Evolutionary conservation across 164 flowering plant genomes (phyloP), one percentile per base, ranked within the genome.

Genomic region (Cinnamomum micranthum): DNA sequence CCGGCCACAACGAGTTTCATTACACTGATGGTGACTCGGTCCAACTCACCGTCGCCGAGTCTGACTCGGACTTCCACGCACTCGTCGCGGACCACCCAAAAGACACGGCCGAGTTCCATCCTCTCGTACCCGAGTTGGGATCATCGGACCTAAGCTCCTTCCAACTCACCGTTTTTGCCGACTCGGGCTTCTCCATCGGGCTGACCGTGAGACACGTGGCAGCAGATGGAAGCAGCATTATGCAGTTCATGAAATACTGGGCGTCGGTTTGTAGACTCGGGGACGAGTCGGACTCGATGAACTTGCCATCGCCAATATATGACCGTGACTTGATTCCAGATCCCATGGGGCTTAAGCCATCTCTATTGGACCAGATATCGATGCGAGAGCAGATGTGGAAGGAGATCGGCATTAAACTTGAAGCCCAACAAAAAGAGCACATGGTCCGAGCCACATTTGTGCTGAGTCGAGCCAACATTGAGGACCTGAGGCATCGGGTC

Each of bases 21-120:
- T 84, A 72, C 81, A 10, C 14, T 28, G 73, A 75, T 2, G 84
- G 83, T 6, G 85, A 84, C 62, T 78, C 84, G 1, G 78, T 84
- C 60, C 22, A 73, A 0, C 35, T 88, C 2, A 76, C 77, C 15
- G 59, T 76, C 1, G 71, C 79, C 15, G 75, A 71, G 41, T 71
- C 71, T 2, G 66, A 71, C 28, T 13, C 31, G 6, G 72, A 77
- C 23, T 77, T 72, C 72, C 24, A 68, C 50, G 28, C 35, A 0
- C 55, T 73, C 20, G 23, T 41, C 7, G 17, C 47, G 10, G 19
- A 73, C 51, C 31, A 27, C 55, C 22, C 66, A 1, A 55, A 65
- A 23, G 71, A 65, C 12, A 67, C 28, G 2, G 50, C 20, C 5
- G 58, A 28, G 11, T 66, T 76, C 17, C 62, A 76, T 23, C 71